Percentiles rank a stretch among this genome's conserved stretches.
Conservation (phyloP, 2,329 filamentous ascomycete genomes). For the Beauveria brongniartii region DNA sequence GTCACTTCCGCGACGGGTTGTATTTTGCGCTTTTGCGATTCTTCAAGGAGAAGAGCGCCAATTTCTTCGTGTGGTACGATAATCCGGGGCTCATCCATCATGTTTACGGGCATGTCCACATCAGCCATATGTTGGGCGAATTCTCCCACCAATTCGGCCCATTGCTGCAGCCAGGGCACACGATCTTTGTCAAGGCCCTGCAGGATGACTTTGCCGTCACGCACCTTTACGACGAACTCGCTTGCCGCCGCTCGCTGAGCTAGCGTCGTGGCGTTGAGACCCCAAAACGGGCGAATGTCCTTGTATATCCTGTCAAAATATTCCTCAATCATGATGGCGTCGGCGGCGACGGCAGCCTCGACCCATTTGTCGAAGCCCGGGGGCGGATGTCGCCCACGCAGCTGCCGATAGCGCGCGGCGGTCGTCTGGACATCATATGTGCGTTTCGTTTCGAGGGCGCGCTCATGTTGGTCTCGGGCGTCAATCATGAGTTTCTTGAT, state of each 20-base stretch:
- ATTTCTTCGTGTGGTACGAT: constrained; percentile 52
- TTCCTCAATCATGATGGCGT: constrained; percentile 52
- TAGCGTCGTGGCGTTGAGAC: constrained; percentile 35
- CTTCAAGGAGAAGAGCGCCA: constrained; percentile 39
- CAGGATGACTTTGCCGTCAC: constrained; percentile 32
- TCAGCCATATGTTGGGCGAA: constrained; percentile 50
- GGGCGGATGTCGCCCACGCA: constrained; percentile 52
- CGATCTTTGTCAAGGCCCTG: constrained; percentile 31
- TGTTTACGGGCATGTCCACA: constrained; percentile 59
- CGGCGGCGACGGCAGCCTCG: constrained; percentile 39
- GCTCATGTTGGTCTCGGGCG: constrained; percentile 35
- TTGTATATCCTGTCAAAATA: constrained; percentile 59
- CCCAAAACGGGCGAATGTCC: constrained; percentile 55
- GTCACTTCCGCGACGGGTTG: constrained; percentile 34
- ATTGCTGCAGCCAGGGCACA: constrained; percentile 39
- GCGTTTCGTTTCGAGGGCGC: constrained; percentile 31
- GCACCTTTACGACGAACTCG: constrained; percentile 39
- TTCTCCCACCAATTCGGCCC: constrained; percentile 41
- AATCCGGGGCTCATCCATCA: constrained; percentile 55
- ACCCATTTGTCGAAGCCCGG: constrained; percentile 58
- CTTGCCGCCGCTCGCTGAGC: constrained; percentile 33
- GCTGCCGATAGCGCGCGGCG: constrained; percentile 46
- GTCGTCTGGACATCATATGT: constrained; percentile 42
- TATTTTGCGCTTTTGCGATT: constrained; percentile 36
- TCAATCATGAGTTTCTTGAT: constrained; percentile 41